Conservation (phyloP, 2,329 filamentous ascomycete genomes). For the Cladosporium sp. region DNA sequence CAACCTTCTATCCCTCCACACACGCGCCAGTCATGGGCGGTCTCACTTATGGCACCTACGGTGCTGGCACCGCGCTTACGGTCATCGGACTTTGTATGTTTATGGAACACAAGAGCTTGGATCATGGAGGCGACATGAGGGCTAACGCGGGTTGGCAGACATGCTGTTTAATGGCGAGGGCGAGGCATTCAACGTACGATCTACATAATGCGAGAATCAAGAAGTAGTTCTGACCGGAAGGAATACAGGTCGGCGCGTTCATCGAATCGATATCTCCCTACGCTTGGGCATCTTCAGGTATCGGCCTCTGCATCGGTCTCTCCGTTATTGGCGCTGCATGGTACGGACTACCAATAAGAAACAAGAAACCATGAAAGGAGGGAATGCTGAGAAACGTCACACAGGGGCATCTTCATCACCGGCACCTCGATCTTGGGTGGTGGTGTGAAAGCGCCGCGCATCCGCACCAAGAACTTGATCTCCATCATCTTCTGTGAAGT, state of each 20-base stretch:
- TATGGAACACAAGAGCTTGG: neutral
- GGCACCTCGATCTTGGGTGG: slow-evolving; percentile 95
- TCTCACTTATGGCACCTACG: slow-evolving; percentile 34
- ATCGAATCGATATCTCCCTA: slow-evolving; percentile 92
- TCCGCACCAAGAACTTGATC: slow-evolving; percentile 98
- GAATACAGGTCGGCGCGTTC: slow-evolving; percentile 75
- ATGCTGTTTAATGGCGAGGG: slow-evolving; percentile 98
- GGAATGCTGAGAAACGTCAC: slow-evolving; percentile 18
- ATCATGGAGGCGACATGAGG: slow-evolving; percentile 4
- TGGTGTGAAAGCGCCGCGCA: slow-evolving; percentile 92
- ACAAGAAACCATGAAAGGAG: neutral
- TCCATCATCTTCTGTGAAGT: slow-evolving; percentile 99
- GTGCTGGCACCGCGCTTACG: slow-evolving; percentile 30
- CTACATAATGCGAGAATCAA: neutral
- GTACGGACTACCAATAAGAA: slow-evolving; percentile 48
- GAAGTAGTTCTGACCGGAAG: neutral
- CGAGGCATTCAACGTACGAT: slow-evolving; percentile 86
- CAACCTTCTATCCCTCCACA: neutral
- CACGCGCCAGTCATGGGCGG: slow-evolving; percentile 26
- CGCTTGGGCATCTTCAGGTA: slow-evolving; percentile 86
- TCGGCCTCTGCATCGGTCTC: slow-evolving; percentile 88
- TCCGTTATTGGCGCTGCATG: slow-evolving; percentile 97
- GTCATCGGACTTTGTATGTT: slow-evolving; percentile 36
- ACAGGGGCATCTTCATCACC: slow-evolving; percentile 97
- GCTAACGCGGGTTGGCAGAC: slow-evolving; percentile 55